These are phyloP conservation scores for Eucalyptus marginata DNA, from an alignment of 345 rosid species.

Conservation along the genomic window DNA sequence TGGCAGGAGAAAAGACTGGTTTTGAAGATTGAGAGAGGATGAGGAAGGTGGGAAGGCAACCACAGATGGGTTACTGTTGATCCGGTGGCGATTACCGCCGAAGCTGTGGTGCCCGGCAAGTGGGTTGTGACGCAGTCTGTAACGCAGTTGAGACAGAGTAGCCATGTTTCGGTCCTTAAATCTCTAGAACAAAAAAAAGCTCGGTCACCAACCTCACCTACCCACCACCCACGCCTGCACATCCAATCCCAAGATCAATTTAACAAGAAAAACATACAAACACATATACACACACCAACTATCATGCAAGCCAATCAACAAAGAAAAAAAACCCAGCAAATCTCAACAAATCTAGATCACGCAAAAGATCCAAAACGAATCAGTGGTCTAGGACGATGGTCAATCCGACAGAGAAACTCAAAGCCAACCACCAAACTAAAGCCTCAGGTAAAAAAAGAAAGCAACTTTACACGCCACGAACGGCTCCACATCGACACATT, in stretches of 20 bases:
- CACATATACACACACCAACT: not conserved
- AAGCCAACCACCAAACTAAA: not conserved
- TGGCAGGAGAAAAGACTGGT: not conserved
- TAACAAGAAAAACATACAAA: not conserved
- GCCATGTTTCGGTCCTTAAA: slow-evolving; percentile 15
- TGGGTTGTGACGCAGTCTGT: slow-evolving; percentile 6
- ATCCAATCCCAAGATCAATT: not conserved
- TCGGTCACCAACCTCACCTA: not conserved
- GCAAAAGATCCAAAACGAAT: not conserved
- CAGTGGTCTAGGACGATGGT: not conserved
- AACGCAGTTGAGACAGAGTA: slow-evolving; percentile 18
- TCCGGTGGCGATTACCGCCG: slow-evolving; percentile 1
- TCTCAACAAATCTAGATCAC: not conserved
- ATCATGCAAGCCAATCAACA: not conserved
- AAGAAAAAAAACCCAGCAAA: not conserved
- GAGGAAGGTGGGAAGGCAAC: not conserved
- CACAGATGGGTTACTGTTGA: not conserved
- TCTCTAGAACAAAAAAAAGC: not conserved
- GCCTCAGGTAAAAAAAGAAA: not conserved
- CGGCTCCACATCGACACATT: not conserved
- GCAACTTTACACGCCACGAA: not conserved
- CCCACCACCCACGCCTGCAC: not conserved
- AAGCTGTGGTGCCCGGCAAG: slow-evolving; percentile 4
- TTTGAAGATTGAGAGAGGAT: not conserved
- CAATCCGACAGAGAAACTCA: not conserved